These are phyloP conservation scores for Myriosclerotinia scirpicola DNA, from an alignment of 2,329 filamentous ascomycete genomes.

Conservation along the genomic window DNA sequence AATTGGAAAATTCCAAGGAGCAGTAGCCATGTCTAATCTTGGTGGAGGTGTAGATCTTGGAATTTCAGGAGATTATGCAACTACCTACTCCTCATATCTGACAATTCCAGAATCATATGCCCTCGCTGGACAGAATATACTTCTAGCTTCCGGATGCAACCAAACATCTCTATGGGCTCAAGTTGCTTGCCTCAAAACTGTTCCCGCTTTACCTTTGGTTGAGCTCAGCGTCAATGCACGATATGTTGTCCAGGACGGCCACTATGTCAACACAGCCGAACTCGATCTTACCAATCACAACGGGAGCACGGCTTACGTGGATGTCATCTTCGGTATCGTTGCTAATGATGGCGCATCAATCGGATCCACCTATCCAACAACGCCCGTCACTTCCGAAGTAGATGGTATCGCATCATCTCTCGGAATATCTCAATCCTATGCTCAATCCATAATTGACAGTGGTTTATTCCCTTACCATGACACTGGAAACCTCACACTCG, in stretches of 20 bases:
- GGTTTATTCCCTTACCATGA: slow-evolving; percentile 50
- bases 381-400: slow-evolving; percentile 44
- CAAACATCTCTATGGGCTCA: slow-evolving; percentile 45
- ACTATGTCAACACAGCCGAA: slow-evolving; percentile 50
- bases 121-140: slow-evolving; percentile 50
- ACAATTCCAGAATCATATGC: slow-evolving; percentile 52
- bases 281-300: slow-evolving; percentile 48
- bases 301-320: slow-evolving; percentile 49
- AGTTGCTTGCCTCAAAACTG: slow-evolving; percentile 48
- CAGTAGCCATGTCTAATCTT: slow-evolving; percentile 52
- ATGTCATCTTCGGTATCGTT: slow-evolving; percentile 53
- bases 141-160: slow-evolving; percentile 50
- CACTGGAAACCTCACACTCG: slow-evolving; percentile 52
- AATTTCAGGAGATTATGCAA: slow-evolving; percentile 50
- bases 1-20: slow-evolving; percentile 49
- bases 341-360: slow-evolving; percentile 51
- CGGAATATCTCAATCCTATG: slow-evolving; percentile 47
- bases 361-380: slow-evolving; percentile 49
- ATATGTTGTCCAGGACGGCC: slow-evolving; percentile 55
- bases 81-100: slow-evolving; percentile 54
- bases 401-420: slow-evolving; percentile 48
- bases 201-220: slow-evolving; percentile 45
- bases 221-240: slow-evolving; percentile 46
- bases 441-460: slow-evolving; percentile 46
- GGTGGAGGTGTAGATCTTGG: slow-evolving; percentile 52